A percentile compares a stretch with the other conserved stretches of the same genome.
phyloP scores from a whole-genome alignment of 257 asterid species.

The Sherardia arvensis region DNA sequence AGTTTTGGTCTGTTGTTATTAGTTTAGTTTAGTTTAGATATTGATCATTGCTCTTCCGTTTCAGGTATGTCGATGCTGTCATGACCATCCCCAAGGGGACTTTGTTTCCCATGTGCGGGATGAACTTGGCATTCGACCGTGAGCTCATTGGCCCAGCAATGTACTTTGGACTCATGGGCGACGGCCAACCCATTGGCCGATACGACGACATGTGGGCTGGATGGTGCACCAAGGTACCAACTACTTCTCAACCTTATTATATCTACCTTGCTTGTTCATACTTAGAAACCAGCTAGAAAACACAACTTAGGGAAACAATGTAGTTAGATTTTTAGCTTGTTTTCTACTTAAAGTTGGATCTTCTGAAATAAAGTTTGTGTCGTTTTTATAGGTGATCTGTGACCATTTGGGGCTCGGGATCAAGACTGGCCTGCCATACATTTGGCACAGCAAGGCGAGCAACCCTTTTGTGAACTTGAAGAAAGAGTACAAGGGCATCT shows the following conservation, averaged over 20 bases:
- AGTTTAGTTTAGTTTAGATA: neutral
- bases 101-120: constrained; percentile 73
- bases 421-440: constrained; percentile 74
- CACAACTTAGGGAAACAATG: neutral
- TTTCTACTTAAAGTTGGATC: no score
- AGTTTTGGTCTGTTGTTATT: no score
- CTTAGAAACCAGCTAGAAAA: neutral
- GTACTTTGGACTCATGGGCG: constrained; percentile 92
- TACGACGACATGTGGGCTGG: constrained; percentile 93
- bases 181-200: constrained; percentile 85
- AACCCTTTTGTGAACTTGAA: constrained; percentile 78
- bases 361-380: neutral
- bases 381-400: constrained; percentile 49
- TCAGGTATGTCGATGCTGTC: constrained; percentile 71
- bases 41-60: neutral
- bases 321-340: neutral
- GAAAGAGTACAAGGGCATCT: constrained; percentile 76
- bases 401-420: constrained; percentile 61
- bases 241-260: neutral
- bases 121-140: constrained; percentile 70
- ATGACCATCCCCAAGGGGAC: constrained; percentile 75
- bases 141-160: constrained; percentile 84
- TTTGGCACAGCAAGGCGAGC: constrained; percentile 92
- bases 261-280: neutral
- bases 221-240: constrained; percentile 69